phyloP scores from a whole-genome alignment of 257 asterid species.

The Solanum ossicruentum region DNA sequence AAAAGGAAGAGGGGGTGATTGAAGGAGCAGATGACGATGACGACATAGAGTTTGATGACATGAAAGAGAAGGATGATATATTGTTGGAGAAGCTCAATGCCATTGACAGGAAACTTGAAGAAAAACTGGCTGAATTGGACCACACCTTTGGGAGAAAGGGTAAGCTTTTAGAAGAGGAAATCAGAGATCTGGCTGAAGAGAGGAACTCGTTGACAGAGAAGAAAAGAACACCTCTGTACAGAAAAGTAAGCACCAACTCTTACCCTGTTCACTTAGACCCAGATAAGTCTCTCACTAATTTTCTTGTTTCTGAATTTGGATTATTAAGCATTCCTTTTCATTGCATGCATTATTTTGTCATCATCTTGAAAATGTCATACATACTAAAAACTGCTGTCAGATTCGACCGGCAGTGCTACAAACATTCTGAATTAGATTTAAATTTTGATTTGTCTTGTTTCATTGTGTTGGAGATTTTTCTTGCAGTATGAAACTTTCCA shows the following conservation, averaged over 20 bases:
- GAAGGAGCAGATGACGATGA: conserved; percentile 35
- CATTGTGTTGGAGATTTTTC: not conserved
- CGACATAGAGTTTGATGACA: conserved; percentile 56
- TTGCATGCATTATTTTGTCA: not conserved
- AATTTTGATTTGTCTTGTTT: not conserved
- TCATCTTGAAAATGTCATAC: not conserved
- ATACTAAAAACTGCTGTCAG: not conserved
- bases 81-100: conserved; percentile 62
- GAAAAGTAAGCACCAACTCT: conserved; percentile 47
- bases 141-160: conserved; percentile 89
- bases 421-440: not conserved
- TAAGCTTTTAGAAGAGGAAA: conserved; percentile 78
- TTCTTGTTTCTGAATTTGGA: not conserved
- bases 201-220: conserved; percentile 78
- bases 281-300: not conserved
- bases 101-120: conserved; percentile 63
- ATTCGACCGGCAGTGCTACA: not conserved
- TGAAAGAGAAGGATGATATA: conserved; percentile 70
- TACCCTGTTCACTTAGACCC: not conserved
- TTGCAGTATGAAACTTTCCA: not conserved
- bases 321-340: not conserved
- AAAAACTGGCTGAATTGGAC: conserved; percentile 70
- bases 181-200: conserved; percentile 92
- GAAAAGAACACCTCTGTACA: conserved; percentile 75
- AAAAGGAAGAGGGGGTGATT: conserved; percentile 30